These are phyloP conservation scores for Picochlorum sp. DNA, from an alignment of 139 green algal species.

Conservation along the genomic window DNA sequence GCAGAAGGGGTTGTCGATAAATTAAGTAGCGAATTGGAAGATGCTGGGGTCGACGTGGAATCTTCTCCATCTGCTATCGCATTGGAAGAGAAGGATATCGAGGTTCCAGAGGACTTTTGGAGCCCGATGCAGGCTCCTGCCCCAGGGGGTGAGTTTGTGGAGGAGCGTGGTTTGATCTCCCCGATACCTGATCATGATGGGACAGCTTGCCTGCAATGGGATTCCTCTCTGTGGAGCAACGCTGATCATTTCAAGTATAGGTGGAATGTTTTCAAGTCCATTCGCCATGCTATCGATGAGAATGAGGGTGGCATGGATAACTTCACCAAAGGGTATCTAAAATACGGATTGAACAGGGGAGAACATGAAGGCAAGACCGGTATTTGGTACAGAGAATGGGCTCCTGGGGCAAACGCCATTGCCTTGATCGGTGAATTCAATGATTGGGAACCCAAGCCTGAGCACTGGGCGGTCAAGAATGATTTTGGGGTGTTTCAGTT, in stretches of 20 bases:
- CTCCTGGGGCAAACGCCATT: constrained; percentile 64
- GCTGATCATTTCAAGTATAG: constrained; percentile 88
- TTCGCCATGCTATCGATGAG: constrained; percentile 63
- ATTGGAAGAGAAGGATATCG: too few species aligned
- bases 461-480: constrained; percentile 83
- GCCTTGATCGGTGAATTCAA: constrained; percentile 94
- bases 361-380: constrained; percentile 60
- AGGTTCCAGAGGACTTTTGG: constrained; percentile 30
- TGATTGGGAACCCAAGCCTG: constrained; percentile 61
- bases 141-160: constrained; percentile 7
- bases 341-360: constrained; percentile 78
- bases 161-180: constrained; percentile 20
- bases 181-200: constrained; percentile 67
- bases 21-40: constrained; percentile 2
- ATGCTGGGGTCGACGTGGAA: constrained; percentile 12
- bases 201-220: constrained; percentile 78
- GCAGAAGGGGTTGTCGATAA: constrained; percentile 14
- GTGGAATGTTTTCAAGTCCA: constrained; percentile 70
- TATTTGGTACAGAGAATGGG: constrained; percentile 85
- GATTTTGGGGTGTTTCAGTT: constrained; percentile 77
- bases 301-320: constrained; percentile 82
- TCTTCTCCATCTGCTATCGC: background rate
- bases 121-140: constrained; percentile 6
- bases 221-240: constrained; percentile 66
- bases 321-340: constrained; percentile 75